Conservation (phyloP, 805 yeast genomes). For the Candida glaebosa region DNA sequence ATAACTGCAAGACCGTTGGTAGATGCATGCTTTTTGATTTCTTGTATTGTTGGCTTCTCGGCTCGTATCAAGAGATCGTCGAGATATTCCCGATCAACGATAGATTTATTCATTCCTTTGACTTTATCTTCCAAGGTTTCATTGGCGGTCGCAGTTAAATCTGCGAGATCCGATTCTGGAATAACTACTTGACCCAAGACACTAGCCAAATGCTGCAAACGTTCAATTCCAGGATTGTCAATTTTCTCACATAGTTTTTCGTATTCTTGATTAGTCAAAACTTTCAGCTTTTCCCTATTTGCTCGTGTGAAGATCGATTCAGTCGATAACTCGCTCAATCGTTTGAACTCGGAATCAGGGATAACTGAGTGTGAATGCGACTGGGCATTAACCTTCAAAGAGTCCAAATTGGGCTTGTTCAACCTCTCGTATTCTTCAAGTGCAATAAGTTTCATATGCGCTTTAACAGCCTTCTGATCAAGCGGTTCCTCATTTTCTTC, state of each 20-base stretch:
- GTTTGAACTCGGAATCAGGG: slow-evolving; percentile 9
- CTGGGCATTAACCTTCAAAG: slow-evolving; percentile 4
- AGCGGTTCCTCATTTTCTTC: slow-evolving; percentile 10
- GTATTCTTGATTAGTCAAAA: slow-evolving; percentile 10
- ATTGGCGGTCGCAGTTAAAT: slow-evolving; percentile 8
- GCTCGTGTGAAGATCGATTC: slow-evolving; percentile 11
- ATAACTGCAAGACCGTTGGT: slow-evolving; percentile 26
- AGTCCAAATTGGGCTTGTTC: slow-evolving; percentile 6
- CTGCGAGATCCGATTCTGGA: slow-evolving; percentile 11
- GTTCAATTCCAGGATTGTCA: slow-evolving; percentile 6
- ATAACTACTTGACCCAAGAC: slow-evolving; percentile 10
- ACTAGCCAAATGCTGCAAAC: slow-evolving; percentile 4
- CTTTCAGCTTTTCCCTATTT: slow-evolving; percentile 5
- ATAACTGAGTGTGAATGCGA: neutral
- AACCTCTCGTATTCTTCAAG: slow-evolving; percentile 9
- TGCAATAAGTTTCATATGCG: slow-evolving; percentile 13
- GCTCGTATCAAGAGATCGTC: slow-evolving; percentile 29
- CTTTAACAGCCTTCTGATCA: slow-evolving; percentile 14
- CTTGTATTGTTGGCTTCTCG: slow-evolving; percentile 25
- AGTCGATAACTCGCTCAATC: slow-evolving; percentile 2
- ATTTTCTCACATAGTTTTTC: slow-evolving; percentile 14
- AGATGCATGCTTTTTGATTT: slow-evolving; percentile 21
- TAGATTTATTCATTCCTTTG: slow-evolving; percentile 9
- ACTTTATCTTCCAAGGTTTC: slow-evolving; percentile 12
- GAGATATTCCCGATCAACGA: slow-evolving; percentile 20